phyloP scores from a whole-genome alignment of 306 rosid genomes.

The Adenanthera pavonina region DNA sequence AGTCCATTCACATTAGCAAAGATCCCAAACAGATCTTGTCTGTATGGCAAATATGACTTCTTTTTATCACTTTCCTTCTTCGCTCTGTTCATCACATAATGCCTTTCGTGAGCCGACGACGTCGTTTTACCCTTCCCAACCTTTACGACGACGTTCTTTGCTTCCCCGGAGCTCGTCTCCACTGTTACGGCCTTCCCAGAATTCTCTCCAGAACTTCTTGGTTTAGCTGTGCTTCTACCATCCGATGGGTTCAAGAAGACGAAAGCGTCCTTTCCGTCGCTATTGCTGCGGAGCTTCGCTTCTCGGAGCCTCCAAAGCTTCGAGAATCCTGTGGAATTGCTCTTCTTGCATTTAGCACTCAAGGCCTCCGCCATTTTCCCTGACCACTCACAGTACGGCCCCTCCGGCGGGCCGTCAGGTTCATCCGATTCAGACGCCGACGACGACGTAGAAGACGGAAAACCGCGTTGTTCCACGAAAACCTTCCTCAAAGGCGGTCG shows the following conservation, averaged over 20 bases:
- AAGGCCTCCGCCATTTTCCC: slow-evolving; percentile 37
- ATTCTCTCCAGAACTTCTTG: neutral
- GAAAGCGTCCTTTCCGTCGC: slow-evolving; percentile 60
- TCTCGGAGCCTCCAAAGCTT: slow-evolving; percentile 65
- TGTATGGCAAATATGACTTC: slow-evolving; percentile 69
- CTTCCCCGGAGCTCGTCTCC: neutral
- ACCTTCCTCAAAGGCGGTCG: slow-evolving; percentile 59
- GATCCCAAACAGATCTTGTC: slow-evolving; percentile 57
- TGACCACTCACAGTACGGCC: slow-evolving; percentile 68
- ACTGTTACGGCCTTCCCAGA: neutral
- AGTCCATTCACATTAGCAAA: slow-evolving; percentile 53
- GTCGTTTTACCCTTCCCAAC: slow-evolving; percentile 26
- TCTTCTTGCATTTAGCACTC: slow-evolving; percentile 55
- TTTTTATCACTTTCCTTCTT: slow-evolving; percentile 51
- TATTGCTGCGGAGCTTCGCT: slow-evolving; percentile 54
- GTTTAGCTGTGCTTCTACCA: neutral
- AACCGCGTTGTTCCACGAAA: slow-evolving; percentile 44
- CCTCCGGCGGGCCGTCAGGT: slow-evolving; percentile 36
- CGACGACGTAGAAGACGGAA: slow-evolving; percentile 27
- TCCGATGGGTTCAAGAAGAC: slow-evolving; percentile 47
- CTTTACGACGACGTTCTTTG: neutral
- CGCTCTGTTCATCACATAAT: slow-evolving; percentile 53
- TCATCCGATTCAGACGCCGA: slow-evolving; percentile 46
- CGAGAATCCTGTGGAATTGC: slow-evolving; percentile 66
- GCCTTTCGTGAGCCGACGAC: slow-evolving; percentile 61